These are phyloP conservation scores for Ceratocystis cacaofunesta DNA, from an alignment of 2,329 filamentous ascomycete genomes.

Conservation along the genomic window DNA sequence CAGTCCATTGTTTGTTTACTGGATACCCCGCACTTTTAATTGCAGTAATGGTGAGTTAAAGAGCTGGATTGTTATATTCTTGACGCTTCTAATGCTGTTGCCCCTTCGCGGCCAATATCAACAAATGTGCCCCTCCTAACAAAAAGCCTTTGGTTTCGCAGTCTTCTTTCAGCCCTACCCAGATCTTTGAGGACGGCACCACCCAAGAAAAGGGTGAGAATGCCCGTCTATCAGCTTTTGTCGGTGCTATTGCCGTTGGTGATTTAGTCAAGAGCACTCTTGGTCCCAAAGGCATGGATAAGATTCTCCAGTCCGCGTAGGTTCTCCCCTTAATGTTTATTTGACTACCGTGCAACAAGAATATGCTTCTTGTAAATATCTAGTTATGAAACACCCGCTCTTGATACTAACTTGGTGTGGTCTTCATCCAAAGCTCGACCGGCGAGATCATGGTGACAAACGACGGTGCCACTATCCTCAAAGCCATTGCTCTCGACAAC, in stretches of 20 bases:
- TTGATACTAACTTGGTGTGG: not conserved
- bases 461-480: conserved; percentile 94
- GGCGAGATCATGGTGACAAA: conserved; percentile 98
- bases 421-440: conserved; percentile 50
- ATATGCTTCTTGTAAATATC: too few relatives aligned
- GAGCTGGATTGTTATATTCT: not conserved
- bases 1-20: conserved; percentile 1
- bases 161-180: conserved; percentile 65
- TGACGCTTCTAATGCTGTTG: not conserved
- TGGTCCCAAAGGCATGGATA: conserved; percentile 98
- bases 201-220: conserved; percentile 98
- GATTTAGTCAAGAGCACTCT: conserved; percentile 95
- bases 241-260: conserved; percentile 93
- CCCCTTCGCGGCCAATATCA: not conserved
- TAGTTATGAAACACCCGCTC: not conserved
- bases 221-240: conserved; percentile 94
- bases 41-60: conserved; percentile 14
- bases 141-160: not conserved
- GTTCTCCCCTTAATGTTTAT: conserved; percentile 22
- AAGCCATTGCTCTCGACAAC: conserved; percentile 96
- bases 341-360: too few relatives aligned
- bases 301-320: conserved; percentile 89
- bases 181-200: conserved; percentile 95
- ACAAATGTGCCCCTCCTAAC: conserved; percentile 16
- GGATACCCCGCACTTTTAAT: conserved; percentile 9